These are phyloP conservation scores for Podila epigama DNA, from an alignment of 192 early-diverging fungal genomes.

Conservation along the genomic window DNA sequence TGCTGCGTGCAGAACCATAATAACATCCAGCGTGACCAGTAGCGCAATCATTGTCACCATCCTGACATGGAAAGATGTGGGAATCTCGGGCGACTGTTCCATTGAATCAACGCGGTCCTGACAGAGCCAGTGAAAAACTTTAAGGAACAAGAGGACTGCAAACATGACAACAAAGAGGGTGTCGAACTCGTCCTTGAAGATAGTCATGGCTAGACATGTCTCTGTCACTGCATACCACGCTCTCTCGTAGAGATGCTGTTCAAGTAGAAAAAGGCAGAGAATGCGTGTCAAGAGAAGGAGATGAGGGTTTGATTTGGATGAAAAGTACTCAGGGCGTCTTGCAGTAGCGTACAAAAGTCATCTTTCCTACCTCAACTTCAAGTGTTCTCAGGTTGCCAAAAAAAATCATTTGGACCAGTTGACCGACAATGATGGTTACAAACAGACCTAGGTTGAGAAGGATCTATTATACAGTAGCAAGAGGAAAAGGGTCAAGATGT, in stretches of 20 bases:
- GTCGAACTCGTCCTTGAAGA: conserved; percentile 96
- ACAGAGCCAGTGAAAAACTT: conserved; percentile 97
- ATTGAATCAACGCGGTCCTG: conserved; percentile 95
- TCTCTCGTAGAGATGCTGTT: conserved; percentile 93
- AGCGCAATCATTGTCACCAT: conserved; percentile 73
- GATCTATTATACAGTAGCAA: conserved; percentile 51
- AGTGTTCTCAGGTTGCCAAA: conserved; percentile 92
- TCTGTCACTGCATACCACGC: conserved; percentile 98
- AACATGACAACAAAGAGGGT: conserved; percentile 85
- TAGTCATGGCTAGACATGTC: conserved; percentile 94
- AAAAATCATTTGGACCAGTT: conserved; percentile 79
- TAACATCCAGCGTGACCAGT: conserved; percentile 74
- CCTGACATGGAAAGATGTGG: conserved; percentile 72
- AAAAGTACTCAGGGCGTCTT: no score
- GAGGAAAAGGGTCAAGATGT: background rate
- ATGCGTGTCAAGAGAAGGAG: background rate
- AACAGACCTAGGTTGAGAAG: conserved; percentile 83
- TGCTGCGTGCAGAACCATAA: conserved; percentile 77
- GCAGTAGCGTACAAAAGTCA: no score
- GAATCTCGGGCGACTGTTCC: conserved; percentile 78
- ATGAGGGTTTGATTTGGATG: no score
- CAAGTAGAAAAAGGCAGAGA: background rate
- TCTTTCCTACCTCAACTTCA: conserved; percentile 82
- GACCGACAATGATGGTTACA: conserved; percentile 81
- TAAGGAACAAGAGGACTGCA: conserved; percentile 87